phyloP scores from a whole-genome alignment of 116 monocot genomes.

The Phalaenopsis hybrid region DNA sequence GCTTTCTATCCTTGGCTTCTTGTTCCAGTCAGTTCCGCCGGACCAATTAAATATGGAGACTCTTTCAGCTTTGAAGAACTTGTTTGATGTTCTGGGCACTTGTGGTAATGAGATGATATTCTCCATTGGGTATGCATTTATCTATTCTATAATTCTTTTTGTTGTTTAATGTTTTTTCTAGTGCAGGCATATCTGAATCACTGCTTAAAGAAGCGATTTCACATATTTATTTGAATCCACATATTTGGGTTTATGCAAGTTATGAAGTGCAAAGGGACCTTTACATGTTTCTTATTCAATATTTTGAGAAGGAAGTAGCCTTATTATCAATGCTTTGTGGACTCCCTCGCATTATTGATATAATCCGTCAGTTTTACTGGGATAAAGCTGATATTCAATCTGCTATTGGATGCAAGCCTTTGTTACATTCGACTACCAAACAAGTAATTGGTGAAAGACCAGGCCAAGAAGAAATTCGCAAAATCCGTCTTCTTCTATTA shows the following conservation, averaged over 20 bases:
- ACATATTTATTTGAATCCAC: conserved; percentile 81
- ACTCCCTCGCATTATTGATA: conserved; percentile 70
- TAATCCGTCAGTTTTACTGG: conserved; percentile 84
- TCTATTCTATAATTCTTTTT: background rate
- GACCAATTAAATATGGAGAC: conserved; percentile 69
- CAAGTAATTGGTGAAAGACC: conserved; percentile 65
- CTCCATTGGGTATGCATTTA: background rate
- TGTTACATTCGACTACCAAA: conserved; percentile 57
- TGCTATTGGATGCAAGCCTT: conserved; percentile 44
- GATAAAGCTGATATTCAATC: conserved; percentile 46
- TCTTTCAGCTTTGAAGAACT: conserved; percentile 67
- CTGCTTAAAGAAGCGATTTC: conserved; percentile 80
- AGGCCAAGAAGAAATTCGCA: conserved; percentile 58
- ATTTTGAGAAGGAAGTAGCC: conserved; percentile 67
- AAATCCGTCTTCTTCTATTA: conserved; percentile 86
- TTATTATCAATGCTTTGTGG: conserved; percentile 50
- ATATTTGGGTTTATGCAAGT: conserved; percentile 78
- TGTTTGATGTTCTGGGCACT: conserved; percentile 60
- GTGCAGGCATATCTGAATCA: conserved; percentile 59
- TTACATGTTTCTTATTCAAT: conserved; percentile 78
- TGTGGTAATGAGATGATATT: conserved; percentile 41
- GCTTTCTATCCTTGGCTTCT: conserved; percentile 81
- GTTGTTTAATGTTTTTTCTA: conserved; percentile 6
- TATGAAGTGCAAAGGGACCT: conserved; percentile 94
- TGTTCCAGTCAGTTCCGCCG: conserved; percentile 82